Evolutionary conservation across 306 rosid species (phyloP), one percentile per base, ranked within the genome.

Genomic region (Benincasa hispida): DNA sequence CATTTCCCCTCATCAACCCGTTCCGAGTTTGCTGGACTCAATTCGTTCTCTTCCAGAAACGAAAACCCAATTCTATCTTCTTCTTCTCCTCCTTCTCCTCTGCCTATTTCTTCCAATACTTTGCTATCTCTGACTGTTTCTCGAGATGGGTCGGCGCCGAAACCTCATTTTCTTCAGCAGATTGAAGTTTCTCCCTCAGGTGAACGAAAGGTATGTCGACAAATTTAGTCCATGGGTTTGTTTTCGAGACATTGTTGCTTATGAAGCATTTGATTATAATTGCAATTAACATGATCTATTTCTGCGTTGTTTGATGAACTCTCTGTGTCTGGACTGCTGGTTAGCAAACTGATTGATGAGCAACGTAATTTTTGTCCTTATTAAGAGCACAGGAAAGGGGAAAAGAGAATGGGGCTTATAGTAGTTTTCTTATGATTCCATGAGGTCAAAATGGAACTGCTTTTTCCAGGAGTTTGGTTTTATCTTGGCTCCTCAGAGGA

Each of bases 121-220:
- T 79, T 68, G 3, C 82, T 63, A 14, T 39, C 81, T 65, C 62
- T 58, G 41, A 37, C 84, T 24, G 77, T 82, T 54, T 82, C 87
- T 70, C 76, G 30, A 30, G 54, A 60, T 37, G 80, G 75, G 37
- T 73, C 78, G 77, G 4, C 17, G 63, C 35, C 75, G 18, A 69
- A 41, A 42, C 63, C 65, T 67, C 79, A 77, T 67, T 50, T 78
- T 81, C 82, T 70, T 72, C 68, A 67, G 75, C 89, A 80, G 88
- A 81, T 84, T 83, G 69, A 80, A n/a, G 1, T 10, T 56, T 21
- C 10, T 30, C 34, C 65, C n/a, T 74, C 78, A 47, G 79, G 77
- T 48, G 78, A 83, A 74, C 83, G 81, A 51, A 91, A 88, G 95
- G 98, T 92, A 79, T 39, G 17, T 2, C 30, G 41, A 30, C 1